Conservation (phyloP, 1,284 basidiomycete genomes). For the Malassezia psittaci region DNA sequence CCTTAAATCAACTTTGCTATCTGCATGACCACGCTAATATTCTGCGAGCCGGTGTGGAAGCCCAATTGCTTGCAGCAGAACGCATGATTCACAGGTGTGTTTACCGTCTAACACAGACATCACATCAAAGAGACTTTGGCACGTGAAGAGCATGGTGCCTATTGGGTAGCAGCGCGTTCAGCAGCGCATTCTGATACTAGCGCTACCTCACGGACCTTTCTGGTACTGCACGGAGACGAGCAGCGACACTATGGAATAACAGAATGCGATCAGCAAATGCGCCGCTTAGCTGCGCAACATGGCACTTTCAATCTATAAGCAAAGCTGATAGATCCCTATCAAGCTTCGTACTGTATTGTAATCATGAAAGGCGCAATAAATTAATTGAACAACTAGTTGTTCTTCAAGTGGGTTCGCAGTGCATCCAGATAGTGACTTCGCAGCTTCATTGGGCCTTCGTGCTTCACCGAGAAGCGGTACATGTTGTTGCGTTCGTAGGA, state of each 20-base stretch:
- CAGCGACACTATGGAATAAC: slow-evolving; percentile 11
- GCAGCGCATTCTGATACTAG: not conserved
- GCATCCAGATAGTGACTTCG: slow-evolving; percentile 19
- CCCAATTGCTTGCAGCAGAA: slow-evolving; percentile 8
- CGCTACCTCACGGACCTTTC: not conserved
- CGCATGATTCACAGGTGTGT: slow-evolving; percentile 1
- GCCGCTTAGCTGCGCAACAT: slow-evolving; percentile 10
- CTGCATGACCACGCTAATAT: not conserved
- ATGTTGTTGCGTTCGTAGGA: slow-evolving; percentile 38
- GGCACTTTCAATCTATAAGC: slow-evolving; percentile 5
- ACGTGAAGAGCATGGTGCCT: slow-evolving; percentile 5
- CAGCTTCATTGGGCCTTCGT: slow-evolving; percentile 37
- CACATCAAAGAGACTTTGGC: slow-evolving; percentile 8
- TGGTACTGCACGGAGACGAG: slow-evolving; percentile 7
- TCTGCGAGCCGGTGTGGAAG: slow-evolving; percentile 4
- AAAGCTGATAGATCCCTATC: too few species aligned
- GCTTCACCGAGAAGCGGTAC: slow-evolving; percentile 34
- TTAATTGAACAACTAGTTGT: not conserved
- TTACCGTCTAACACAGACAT: not conserved
- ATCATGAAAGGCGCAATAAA: too few species aligned
- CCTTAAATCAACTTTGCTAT: not conserved
- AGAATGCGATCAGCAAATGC: slow-evolving; percentile 16
- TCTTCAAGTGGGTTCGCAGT: slow-evolving; percentile 5
- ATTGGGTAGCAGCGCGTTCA: slow-evolving; percentile 13
- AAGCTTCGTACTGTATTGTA: too few species aligned